Evolutionary conservation across 2,329 filamentous ascomycete species (phyloP).

Genomic region (Proliferodiscus dingleyae): DNA sequence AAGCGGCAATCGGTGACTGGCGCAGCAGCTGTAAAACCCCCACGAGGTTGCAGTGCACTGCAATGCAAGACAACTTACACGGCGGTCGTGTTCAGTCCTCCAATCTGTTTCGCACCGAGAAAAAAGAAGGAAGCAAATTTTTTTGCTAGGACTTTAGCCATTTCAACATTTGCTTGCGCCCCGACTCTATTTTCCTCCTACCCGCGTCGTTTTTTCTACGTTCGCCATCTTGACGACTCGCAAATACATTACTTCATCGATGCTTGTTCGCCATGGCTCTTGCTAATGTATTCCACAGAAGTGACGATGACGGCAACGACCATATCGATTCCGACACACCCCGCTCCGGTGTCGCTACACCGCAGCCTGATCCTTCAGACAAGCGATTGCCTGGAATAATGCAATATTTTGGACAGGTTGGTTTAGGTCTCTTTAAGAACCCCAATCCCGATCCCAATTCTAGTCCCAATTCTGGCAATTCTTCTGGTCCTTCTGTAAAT

Average conservation of each 20-base stretch:
- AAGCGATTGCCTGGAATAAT: slow-evolving; percentile 94
- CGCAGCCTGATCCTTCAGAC: slow-evolving; percentile 87
- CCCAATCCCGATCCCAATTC: background rate
- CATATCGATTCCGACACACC: slow-evolving; percentile 82
- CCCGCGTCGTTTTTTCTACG: slow-evolving; percentile 2
- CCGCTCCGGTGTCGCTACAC: slow-evolving; percentile 86
- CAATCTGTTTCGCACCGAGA: slow-evolving; percentile 7
- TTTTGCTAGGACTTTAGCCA: slow-evolving; percentile 13
- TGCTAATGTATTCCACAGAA: slow-evolving; percentile 26
- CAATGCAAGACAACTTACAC: too few relatives aligned
- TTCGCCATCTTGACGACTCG: slow-evolving; percentile 1
- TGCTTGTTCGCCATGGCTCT: slow-evolving; percentile 18
- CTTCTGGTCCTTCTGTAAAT: slow-evolving; percentile 17
- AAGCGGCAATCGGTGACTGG: slow-evolving; percentile 27
- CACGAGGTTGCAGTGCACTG: slow-evolving; percentile 8
- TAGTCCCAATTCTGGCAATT: slow-evolving; percentile 19
- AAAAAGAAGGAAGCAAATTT: slow-evolving; percentile 12
- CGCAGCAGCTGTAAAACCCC: slow-evolving; percentile 1
- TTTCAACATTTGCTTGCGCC: slow-evolving; percentile 9
- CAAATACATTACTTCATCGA: background rate
- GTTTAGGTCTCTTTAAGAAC: slow-evolving; percentile 66
- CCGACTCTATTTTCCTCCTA: slow-evolving; percentile 4
- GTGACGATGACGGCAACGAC: slow-evolving; percentile 67
- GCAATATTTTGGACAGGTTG: slow-evolving; percentile 98
- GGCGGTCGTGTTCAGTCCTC: slow-evolving; percentile 7